Percentiles rank a stretch among this genome's conserved stretches.
phyloP scores from a whole-genome alignment of 805 yeast genomes.

The Teunomyces aglyptinius region DNA sequence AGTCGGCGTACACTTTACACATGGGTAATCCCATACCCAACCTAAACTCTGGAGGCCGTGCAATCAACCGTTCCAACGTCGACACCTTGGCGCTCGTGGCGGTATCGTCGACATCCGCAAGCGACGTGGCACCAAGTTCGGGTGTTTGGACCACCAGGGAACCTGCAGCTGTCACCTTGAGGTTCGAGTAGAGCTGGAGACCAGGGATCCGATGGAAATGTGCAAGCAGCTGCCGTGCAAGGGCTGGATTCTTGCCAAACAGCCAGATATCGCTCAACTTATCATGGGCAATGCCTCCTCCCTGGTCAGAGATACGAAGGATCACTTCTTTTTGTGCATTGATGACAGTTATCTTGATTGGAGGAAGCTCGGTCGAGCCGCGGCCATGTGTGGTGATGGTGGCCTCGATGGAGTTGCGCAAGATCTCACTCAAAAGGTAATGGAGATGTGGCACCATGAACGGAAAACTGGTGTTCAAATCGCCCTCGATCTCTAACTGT shows the following conservation, averaged over 20 bases:
- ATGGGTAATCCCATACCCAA: constrained; percentile 89
- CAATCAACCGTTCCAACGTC: constrained; percentile 62
- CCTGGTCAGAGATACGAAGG: constrained; percentile 82
- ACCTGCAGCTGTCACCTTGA: constrained; percentile 40
- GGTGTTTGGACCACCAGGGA: constrained; percentile 28
- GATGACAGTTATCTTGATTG: constrained; percentile 74
- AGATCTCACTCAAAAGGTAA: constrained; percentile 81
- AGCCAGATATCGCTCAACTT: constrained; percentile 75
- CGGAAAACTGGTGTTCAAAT: constrained; percentile 63
- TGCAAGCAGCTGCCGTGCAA: constrained; percentile 56
- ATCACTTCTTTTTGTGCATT: constrained; percentile 64
- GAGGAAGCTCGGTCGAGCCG: constrained; percentile 49
- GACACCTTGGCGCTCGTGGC: constrained; percentile 36
- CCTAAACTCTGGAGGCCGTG: constrained; percentile 71
- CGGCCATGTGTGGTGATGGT: constrained; percentile 51
- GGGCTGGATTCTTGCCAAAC: constrained; percentile 68
- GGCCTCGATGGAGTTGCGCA: constrained; percentile 83
- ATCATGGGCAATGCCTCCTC: constrained; percentile 76
- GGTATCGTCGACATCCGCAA: constrained; percentile 26
- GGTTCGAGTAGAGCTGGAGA: constrained; percentile 43
- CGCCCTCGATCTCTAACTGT: constrained; percentile 72
- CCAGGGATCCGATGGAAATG: constrained; percentile 75
- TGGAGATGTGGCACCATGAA: constrained; percentile 85
- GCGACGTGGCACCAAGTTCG: constrained; percentile 39
- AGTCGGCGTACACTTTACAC: constrained; percentile 90